Percentiles rank a stretch among this genome's conserved stretches.
Evolutionary conservation across 2,329 filamentous ascomycete species (phyloP).

Genomic region (Botrytis aclada): DNA sequence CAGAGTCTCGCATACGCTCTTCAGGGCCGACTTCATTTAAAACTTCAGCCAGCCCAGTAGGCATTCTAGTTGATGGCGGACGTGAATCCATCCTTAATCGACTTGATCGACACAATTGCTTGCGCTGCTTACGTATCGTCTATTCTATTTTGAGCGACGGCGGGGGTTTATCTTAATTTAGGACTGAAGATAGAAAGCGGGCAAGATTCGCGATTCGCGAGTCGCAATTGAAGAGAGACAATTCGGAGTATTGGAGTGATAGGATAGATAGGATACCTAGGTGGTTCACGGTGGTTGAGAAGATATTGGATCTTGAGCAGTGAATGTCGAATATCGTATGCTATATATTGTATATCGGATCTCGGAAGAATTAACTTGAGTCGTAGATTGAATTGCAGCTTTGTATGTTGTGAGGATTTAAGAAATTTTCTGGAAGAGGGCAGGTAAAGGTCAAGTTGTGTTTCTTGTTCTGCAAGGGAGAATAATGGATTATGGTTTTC

Average conservation of each 20-base stretch:
- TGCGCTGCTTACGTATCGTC: conserved; percentile 7
- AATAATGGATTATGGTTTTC: conserved; percentile 6
- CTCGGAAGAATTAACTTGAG: background rate
- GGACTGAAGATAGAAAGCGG: conserved; percentile 11
- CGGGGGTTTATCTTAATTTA: conserved; percentile 5
- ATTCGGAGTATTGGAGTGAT: background rate
- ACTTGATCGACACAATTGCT: conserved; percentile 5
- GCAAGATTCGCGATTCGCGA: conserved; percentile 15
- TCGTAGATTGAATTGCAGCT: background rate
- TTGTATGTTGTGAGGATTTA: background rate
- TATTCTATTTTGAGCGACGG: conserved; percentile 7
- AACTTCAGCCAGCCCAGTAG: conserved; percentile 49
- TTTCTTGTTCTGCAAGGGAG: conserved; percentile 12
- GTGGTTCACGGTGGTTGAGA: background rate
- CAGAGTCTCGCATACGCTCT: conserved; percentile 48
- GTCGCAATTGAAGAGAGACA: conserved; percentile 13
- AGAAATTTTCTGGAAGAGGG: background rate
- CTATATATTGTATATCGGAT: background rate
- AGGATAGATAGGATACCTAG: background rate
- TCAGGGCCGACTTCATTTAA: conserved; percentile 46
- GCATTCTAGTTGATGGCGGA: conserved; percentile 31
- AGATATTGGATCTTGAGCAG: background rate
- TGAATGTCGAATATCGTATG: background rate
- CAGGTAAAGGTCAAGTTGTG: conserved; percentile 4
- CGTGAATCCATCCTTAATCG: conserved; percentile 18